Evolutionary conservation across 768 basidiomycete species (phyloP), one percentile per base, ranked within the genome.

Genomic region (Cubamyces lactineus): DNA sequence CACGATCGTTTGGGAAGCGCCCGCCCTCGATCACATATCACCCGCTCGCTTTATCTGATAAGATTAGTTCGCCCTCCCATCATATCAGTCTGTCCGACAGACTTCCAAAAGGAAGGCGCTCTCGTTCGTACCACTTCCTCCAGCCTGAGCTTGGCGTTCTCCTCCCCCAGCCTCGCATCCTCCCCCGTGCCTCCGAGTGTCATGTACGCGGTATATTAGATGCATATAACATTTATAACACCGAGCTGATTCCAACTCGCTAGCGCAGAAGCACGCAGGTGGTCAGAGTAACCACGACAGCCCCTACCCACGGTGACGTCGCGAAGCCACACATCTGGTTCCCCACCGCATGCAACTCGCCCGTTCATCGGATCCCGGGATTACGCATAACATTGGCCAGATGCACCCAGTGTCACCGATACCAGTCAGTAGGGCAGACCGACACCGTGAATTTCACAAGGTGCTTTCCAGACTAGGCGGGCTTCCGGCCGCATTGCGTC

Each of bases 11-110:
- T 39, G n/a, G 48, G 7, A 13, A n/a, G 23, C 38, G 17, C 17
- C 19, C 39, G 56, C 47, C 47, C 57, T 50, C 26, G 57, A 58
- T 58, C 57, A 48, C 45, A 38, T 38, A 50, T 48, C 47, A 50
- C n/a, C 47, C 57, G 19, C 23, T 50, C 57, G 57, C 19, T 50
- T 58, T 58, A 58, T 58, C 57, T 28, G 57, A 58, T 58, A 58
- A 58, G 57, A 58, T 58, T 47, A 58, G n/a, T n/a, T 21, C 39
- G 17, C 38, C 7, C 11, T 9, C 5, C 11, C 34, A 34, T 21
- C 51, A 16, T 48, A 50, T 50, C 57, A 17, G 6, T 39, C 26
- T 3, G 34, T 17, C n/a, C 43, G 41, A 43, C 53, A 46, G 34
- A 46, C 17, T 58, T 58, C 57, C 23, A 50, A 58, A 50, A 49